Evolutionary conservation across 306 rosid species (phyloP).

Genomic region (Trifolium subterraneum): DNA sequence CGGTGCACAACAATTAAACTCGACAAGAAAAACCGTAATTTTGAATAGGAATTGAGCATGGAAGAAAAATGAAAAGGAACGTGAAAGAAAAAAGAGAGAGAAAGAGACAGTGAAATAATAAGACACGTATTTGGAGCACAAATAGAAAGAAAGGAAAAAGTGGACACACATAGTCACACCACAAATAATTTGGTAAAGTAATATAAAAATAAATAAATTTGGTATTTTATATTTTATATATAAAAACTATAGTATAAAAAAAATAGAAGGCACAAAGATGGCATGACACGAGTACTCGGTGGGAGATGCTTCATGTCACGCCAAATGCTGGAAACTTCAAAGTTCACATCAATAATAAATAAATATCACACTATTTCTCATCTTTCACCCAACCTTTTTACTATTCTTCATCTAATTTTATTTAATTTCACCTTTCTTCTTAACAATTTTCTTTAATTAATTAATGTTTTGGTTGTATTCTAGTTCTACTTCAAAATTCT

Average conservation of each 20-base stretch:
- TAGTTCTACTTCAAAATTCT: background rate
- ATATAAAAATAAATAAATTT: background rate
- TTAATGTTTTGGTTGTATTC: background rate
- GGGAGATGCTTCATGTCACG: conserved; percentile 20
- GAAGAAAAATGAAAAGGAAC: background rate
- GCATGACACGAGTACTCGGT: conserved; percentile 38
- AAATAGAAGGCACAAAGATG: conserved; percentile 19
- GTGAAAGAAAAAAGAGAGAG: background rate
- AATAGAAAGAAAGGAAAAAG: conserved; percentile 14
- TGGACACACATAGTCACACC: background rate
- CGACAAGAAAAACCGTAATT: no score
- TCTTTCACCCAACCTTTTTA: background rate
- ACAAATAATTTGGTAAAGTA: background rate
- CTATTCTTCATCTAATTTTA: background rate
- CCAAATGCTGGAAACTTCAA: conserved; percentile 34
- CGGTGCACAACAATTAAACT: no score
- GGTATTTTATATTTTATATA: background rate
- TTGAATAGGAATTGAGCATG: no score
- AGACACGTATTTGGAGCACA: background rate
- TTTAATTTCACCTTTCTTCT: background rate
- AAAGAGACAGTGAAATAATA: background rate
- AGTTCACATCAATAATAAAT: background rate
- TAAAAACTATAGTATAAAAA: background rate
- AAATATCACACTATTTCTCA: conserved; percentile 1
- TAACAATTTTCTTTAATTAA: background rate